phyloP scores from a whole-genome alignment of 2,329 filamentous ascomycete species.

The Calonectria crousiana region DNA sequence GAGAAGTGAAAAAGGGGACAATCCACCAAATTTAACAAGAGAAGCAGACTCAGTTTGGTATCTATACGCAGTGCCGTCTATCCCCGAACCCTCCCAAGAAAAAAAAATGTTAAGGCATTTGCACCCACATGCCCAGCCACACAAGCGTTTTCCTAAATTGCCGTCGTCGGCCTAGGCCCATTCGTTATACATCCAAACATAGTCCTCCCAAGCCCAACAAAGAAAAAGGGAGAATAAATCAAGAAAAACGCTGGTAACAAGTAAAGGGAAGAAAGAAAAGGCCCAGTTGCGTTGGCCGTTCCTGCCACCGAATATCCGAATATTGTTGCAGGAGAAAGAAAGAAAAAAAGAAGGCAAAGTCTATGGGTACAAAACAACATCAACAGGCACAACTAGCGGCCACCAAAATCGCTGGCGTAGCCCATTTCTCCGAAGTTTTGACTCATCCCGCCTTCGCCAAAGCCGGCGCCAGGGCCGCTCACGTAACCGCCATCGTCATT shows the following conservation, averaged over 20 bases:
- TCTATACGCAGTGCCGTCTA: conserved; percentile 47
- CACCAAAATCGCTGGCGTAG: conserved; percentile 45
- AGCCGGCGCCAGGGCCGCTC: conserved; percentile 71
- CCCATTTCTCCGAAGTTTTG: conserved; percentile 61
- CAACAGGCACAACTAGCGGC: conserved; percentile 30
- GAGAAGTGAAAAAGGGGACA: background rate
- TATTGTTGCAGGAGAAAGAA: conserved; percentile 11
- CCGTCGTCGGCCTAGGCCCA: conserved; percentile 29
- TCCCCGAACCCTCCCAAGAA: conserved; percentile 36
- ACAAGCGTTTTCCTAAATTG: conserved; percentile 29
- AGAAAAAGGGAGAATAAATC: conserved; percentile 14
- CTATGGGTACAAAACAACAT: conserved; percentile 1
- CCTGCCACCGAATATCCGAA: background rate
- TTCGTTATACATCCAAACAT: conserved; percentile 25
- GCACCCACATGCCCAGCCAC: conserved; percentile 24
- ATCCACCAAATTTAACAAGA: conserved; percentile 9
- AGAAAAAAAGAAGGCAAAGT: conserved; percentile 22
- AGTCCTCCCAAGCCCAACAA: conserved; percentile 1
- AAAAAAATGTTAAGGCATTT: conserved; percentile 20
- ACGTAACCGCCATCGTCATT: conserved; percentile 78
- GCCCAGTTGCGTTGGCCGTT: conserved; percentile 3
- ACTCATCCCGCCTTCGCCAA: conserved; percentile 66
- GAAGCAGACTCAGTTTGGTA: conserved; percentile 43
- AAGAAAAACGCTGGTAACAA: conserved; percentile 27
- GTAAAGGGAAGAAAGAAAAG: conserved; percentile 21